A percentile compares a stretch with the other conserved stretches of the same genome.
phyloP scores from a whole-genome alignment of 768 basidiomycete species.

The Leucosporidium creatinivorum region DNA sequence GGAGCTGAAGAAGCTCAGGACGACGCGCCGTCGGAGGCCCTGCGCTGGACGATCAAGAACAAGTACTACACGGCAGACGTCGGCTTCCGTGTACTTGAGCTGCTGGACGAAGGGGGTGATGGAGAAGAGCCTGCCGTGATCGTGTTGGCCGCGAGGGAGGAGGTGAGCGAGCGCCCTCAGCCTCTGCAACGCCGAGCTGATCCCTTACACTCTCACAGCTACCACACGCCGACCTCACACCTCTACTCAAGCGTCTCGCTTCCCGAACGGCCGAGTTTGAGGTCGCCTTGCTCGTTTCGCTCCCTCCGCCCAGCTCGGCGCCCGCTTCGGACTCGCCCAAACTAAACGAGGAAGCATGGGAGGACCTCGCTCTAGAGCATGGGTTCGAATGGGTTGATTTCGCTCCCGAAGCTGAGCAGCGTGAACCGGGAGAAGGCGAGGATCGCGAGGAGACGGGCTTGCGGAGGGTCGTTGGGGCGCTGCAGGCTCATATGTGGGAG shows the following conservation, averaged over 20 bases:
- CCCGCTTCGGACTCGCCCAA: background rate
- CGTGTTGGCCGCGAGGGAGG: background rate
- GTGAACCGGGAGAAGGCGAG: background rate
- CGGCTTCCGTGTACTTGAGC: background rate
- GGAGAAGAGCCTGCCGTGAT: constrained; percentile 1
- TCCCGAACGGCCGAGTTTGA: background rate
- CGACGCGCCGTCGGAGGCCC: background rate
- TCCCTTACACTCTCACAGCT: background rate
- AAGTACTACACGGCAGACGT: constrained; percentile 5
- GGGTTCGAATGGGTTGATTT: constrained; percentile 2
- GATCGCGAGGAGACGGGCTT: constrained; percentile 1
- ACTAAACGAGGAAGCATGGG: background rate
- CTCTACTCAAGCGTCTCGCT: background rate
- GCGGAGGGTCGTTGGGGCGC: background rate
- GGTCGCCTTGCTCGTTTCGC: constrained; percentile 1
- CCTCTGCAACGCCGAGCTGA: background rate
- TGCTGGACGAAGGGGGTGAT: background rate
- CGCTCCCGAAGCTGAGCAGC: background rate
- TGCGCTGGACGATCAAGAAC: constrained; percentile 2
- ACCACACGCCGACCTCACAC: background rate
- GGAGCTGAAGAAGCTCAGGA: background rate
- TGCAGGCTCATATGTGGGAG: constrained; percentile 7
- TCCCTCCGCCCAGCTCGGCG: background rate
- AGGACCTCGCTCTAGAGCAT: background rate
- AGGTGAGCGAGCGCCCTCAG: background rate